Percentiles rank a stretch among this genome's conserved stretches.
These are phyloP conservation scores for Carallia brachiata DNA, from an alignment of 345 rosid genomes.

Conservation along the genomic window DNA sequence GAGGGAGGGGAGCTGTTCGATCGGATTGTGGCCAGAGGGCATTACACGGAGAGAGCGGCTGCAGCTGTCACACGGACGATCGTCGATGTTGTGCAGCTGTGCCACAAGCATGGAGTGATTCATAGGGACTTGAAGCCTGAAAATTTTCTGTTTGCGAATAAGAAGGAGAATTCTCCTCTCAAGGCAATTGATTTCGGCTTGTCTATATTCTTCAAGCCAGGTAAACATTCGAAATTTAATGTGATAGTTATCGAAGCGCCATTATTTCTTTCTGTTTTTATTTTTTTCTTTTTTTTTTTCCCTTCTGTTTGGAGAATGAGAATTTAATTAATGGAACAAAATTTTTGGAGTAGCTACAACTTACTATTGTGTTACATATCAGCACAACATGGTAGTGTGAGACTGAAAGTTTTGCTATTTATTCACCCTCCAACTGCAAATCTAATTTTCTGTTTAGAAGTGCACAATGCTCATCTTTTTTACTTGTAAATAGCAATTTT, in stretches of 20 bases:
- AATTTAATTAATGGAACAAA: too few relatives aligned
- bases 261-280: not conserved
- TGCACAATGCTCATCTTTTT: too few relatives aligned
- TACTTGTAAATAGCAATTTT: too few relatives aligned
- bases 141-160: slow-evolving; percentile 92
- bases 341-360: too few relatives aligned
- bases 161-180: slow-evolving; percentile 97
- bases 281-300: too few relatives aligned
- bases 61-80: slow-evolving; percentile 90
- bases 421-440: too few relatives aligned
- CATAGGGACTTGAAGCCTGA: slow-evolving; percentile 99
- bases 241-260: not conserved
- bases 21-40: slow-evolving; percentile 99
- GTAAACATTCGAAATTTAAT: slow-evolving; percentile 35
- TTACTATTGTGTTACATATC: too few relatives aligned
- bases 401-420: too few relatives aligned
- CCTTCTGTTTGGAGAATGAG: too few relatives aligned
- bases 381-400: too few relatives aligned
- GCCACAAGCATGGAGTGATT: slow-evolving; percentile 95
- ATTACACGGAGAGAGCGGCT: slow-evolving; percentile 96
- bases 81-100: slow-evolving; percentile 91
- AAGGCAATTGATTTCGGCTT: slow-evolving; percentile 99
- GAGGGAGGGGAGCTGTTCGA: slow-evolving; percentile 99
- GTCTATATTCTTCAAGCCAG: slow-evolving; percentile 98
- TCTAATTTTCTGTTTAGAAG: too few relatives aligned